Base-by-base conservation (phyloP, 257 asterid species). In the Nyctanthes arbortristis region DNA sequence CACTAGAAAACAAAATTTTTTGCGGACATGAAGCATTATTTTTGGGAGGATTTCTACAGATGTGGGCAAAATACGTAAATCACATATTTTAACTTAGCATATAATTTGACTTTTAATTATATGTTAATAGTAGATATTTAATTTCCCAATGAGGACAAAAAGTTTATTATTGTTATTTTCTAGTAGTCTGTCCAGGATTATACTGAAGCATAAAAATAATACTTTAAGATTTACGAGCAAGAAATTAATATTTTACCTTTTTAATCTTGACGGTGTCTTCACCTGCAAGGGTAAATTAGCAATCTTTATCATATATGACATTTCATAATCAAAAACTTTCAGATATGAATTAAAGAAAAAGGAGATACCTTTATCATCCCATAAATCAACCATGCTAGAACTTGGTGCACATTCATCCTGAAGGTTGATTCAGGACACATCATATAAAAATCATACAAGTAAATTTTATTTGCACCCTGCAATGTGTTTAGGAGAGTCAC, bases 321-420 rank as follows among this genome's bases (percentile, higher is more conserved):
- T 54, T 32, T 16, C 40, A 32, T 56, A 16, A 59, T 66, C 54
- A 31, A 72, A 70, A 63, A 29, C 8, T 24, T 14, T 18, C 61
- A 29, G 49, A 37, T n/a, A 24, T 61, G 13, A 63, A 36, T 31
- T 1, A 70, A 14, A 47, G 39, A 29, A 18, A 74, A 37, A 45
- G 20, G 72, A 37, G 49, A 55, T 71, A 89, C 93, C 89, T 65
- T 75, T 84, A 45, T 73, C 79, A 55, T 71, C 86, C 97, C 99
- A 94, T 69, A 89, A 71, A 78, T 89, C 97, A 54, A 49, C 75
- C 64, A 82, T 55, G 75, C 77, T 82, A 64, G 89, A 85, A 58
- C 75, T 85, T 32, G 72, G 63, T 18, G 31, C 72, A 45, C 67
- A 67, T 69, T 75, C 83, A 52, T 75, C 88, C 96, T 90, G 83